Conservation (phyloP, 1,284 basidiomycete species). For the Inonotus hispidus region DNA sequence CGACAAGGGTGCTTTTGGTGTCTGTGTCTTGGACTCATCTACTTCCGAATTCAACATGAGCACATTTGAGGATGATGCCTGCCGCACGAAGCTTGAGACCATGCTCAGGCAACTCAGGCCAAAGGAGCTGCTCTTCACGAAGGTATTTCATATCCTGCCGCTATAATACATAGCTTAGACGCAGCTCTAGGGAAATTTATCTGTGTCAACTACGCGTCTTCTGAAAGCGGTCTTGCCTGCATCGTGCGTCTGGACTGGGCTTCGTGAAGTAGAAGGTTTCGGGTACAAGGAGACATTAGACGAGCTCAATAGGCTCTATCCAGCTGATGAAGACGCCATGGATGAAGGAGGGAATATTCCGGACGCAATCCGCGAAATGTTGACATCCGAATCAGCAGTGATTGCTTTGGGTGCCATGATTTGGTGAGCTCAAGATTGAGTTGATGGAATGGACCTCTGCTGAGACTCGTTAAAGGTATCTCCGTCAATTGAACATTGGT, state of each 20-base stretch:
- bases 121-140: constrained; percentile 90
- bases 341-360: constrained; percentile 57
- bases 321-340: constrained; percentile 43
- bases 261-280: constrained; percentile 81
- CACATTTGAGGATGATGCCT: constrained; percentile 88
- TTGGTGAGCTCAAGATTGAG: constrained; percentile 44
- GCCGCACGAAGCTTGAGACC: constrained; percentile 90
- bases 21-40: constrained; percentile 93
- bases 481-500: constrained; percentile 89
- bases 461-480: constrained; percentile 49
- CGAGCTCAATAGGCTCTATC: constrained; percentile 69
- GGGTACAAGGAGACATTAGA: constrained; percentile 66
- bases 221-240: constrained; percentile 76
- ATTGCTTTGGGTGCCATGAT: constrained; percentile 86
- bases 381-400: constrained; percentile 60
- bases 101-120: constrained; percentile 88
- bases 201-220: constrained; percentile 74
- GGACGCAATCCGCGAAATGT: constrained; percentile 68
- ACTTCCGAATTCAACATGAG: constrained; percentile 96
- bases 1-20: constrained; percentile 64
- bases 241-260: constrained; percentile 81
- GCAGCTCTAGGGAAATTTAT: constrained; percentile 67
- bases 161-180: neutral
- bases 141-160: constrained; percentile 43
- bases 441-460: neutral